These are phyloP conservation scores for Cynara cardunculus DNA, from an alignment of 129 eudicot species.

Conservation along the genomic window DNA sequence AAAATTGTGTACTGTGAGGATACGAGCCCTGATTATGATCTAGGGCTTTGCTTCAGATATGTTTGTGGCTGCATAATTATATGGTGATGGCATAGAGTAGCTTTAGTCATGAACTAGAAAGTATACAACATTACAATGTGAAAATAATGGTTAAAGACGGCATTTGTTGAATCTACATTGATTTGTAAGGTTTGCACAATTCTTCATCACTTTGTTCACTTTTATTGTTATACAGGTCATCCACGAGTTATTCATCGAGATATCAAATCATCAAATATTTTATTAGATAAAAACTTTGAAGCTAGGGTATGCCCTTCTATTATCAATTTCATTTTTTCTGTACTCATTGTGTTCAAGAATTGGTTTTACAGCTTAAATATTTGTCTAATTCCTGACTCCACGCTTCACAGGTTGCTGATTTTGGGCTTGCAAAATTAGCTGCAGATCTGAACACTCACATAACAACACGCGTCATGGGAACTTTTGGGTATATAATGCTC, in stretches of 20 bases:
- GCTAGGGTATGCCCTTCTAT: slow-evolving; percentile 58
- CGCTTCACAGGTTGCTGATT: slow-evolving; percentile 80
- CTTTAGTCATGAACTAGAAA: neutral
- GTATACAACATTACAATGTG: neutral
- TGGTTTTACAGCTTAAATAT: slow-evolving; percentile 1
- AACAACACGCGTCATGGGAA: slow-evolving; percentile 95
- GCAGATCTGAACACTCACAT: slow-evolving; percentile 74
- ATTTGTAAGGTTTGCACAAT: neutral
- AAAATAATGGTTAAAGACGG: neutral
- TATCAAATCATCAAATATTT: slow-evolving; percentile 91
- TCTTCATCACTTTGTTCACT: neutral
- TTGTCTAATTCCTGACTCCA: neutral
- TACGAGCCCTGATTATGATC: neutral
- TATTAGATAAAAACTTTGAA: slow-evolving; percentile 76
- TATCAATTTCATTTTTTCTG: neutral
- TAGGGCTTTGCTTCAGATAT: neutral
- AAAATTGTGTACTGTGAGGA: neutral
- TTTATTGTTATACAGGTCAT: slow-evolving; percentile 51
- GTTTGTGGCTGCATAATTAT: neutral
- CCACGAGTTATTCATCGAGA: slow-evolving; percentile 94
- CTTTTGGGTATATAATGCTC: slow-evolving; percentile 63
- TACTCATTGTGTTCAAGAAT: neutral
- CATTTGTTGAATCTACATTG: neutral
- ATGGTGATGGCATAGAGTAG: neutral
- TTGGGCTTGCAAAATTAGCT: slow-evolving; percentile 88